These are phyloP conservation scores for Fagopyrum esculentum DNA, from an alignment of 148 eudicot species.

Conservation along the genomic window DNA sequence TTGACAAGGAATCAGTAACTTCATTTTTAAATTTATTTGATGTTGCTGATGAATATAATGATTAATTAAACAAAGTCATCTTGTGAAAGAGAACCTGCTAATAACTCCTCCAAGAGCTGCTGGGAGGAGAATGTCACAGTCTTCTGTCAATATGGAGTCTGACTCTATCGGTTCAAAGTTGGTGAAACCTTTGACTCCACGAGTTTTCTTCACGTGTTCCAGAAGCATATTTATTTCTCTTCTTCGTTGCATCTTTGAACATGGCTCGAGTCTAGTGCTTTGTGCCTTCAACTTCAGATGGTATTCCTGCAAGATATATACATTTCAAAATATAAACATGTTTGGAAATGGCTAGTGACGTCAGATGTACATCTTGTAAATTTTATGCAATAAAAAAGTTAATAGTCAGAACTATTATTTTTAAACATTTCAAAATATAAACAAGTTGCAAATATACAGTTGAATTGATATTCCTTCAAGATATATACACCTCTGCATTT, in stretches of 20 bases:
- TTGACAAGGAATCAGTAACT: too few species aligned
- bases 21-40: too few species aligned
- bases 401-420: background rate
- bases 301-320: slow-evolving; percentile 81
- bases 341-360: background rate
- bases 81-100: slow-evolving; percentile 39
- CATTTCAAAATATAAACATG: slow-evolving; percentile 45
- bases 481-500: too few species aligned
- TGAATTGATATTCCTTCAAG: background rate
- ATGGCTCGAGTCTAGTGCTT: slow-evolving; percentile 99
- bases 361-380: background rate
- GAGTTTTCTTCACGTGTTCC: slow-evolving; percentile 58
- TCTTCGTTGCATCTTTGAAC: slow-evolving; percentile 92
- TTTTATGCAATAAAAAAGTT: background rate
- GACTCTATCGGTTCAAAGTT: slow-evolving; percentile 60
- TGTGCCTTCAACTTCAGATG: slow-evolving; percentile 81
- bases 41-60: background rate
- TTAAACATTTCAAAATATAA: background rate
- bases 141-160: slow-evolving; percentile 70
- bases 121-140: slow-evolving; percentile 92
- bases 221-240: slow-evolving; percentile 49
- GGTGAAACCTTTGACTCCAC: slow-evolving; percentile 67
- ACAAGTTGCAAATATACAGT: background rate
- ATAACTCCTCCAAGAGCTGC: slow-evolving; percentile 99
- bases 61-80: background rate